Evolutionary conservation across 2,329 filamentous ascomycete genomes (phyloP).

Genomic region (Diaporthe helianthi): DNA sequence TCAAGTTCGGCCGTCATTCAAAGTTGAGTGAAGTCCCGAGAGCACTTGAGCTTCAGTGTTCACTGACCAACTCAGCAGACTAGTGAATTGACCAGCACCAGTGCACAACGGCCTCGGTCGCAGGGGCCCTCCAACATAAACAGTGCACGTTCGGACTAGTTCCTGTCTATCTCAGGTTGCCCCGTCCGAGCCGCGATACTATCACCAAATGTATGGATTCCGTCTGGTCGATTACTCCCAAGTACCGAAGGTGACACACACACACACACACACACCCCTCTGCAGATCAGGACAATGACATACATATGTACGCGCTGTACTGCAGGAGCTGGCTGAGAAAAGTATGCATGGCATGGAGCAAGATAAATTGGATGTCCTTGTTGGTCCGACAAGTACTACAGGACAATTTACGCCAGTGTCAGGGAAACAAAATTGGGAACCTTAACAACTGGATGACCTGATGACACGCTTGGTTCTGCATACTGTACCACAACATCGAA

Average conservation of each 20-base stretch:
- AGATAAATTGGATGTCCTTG: conserved; percentile 4
- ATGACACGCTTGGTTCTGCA: not conserved
- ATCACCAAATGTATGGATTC: not conserved
- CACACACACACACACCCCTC: conserved; percentile 17
- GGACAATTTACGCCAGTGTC: conserved; percentile 18
- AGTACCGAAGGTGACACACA: conserved; percentile 31
- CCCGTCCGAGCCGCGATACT: not conserved
- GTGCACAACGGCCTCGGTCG: not conserved
- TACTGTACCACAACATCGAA: conserved; percentile 26
- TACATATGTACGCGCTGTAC: not conserved
- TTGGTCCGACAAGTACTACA: conserved; percentile 29
- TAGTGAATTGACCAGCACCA: not conserved
- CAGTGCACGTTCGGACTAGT: not conserved
- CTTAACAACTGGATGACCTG: not conserved
- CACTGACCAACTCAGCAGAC: not conserved
- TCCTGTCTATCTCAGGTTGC: not conserved
- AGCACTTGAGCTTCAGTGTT: too few relatives aligned
- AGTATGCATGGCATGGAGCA: not conserved
- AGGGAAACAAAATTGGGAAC: not conserved
- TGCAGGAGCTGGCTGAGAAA: not conserved
- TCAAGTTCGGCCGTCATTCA: not conserved
- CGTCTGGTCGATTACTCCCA: not conserved
- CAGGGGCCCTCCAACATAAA: not conserved
- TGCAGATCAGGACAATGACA: not conserved
- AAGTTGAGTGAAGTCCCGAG: not conserved